phyloP scores from a whole-genome alignment of 106 monocot species.

The Platanthera zijinensis region DNA sequence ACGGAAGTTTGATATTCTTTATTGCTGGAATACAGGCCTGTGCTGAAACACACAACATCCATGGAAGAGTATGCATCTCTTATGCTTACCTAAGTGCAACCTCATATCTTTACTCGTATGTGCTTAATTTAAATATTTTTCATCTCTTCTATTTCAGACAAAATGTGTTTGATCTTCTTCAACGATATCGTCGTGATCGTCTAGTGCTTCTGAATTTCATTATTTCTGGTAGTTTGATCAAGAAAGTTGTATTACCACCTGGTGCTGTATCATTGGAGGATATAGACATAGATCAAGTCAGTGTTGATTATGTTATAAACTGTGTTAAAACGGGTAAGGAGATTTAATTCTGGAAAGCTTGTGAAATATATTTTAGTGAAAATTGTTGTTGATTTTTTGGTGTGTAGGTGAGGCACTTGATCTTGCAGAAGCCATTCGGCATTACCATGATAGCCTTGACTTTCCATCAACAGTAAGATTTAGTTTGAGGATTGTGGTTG shows the following conservation, averaged over 20 bases:
- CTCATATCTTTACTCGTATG: neutral
- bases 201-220: slow-evolving; percentile 77
- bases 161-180: slow-evolving; percentile 69
- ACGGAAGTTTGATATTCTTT: neutral
- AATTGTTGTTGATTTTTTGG: neutral
- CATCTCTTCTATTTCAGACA: slow-evolving; percentile 35
- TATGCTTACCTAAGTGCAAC: neutral
- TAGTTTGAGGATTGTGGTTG: neutral
- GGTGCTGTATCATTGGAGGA: slow-evolving; percentile 82
- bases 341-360: neutral
- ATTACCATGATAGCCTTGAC: slow-evolving; percentile 89
- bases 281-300: slow-evolving; percentile 80
- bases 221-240: slow-evolving; percentile 85
- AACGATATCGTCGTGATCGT: slow-evolving; percentile 79
- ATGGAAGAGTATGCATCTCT: slow-evolving; percentile 22
- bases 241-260: slow-evolving; percentile 95
- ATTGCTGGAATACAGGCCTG: neutral
- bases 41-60: neutral
- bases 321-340: slow-evolving; percentile 82
- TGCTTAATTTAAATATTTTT: neutral
- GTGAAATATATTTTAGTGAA: neutral
- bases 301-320: slow-evolving; percentile 90
- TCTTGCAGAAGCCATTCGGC: slow-evolving; percentile 82
- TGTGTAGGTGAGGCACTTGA: slow-evolving; percentile 77
- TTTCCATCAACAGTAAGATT: slow-evolving; percentile 65